Evolutionary conservation across 2,329 filamentous ascomycete species (phyloP), one percentile per base, ranked within the genome.

Genomic region (Neoscytalidium dimidiatum): DNA sequence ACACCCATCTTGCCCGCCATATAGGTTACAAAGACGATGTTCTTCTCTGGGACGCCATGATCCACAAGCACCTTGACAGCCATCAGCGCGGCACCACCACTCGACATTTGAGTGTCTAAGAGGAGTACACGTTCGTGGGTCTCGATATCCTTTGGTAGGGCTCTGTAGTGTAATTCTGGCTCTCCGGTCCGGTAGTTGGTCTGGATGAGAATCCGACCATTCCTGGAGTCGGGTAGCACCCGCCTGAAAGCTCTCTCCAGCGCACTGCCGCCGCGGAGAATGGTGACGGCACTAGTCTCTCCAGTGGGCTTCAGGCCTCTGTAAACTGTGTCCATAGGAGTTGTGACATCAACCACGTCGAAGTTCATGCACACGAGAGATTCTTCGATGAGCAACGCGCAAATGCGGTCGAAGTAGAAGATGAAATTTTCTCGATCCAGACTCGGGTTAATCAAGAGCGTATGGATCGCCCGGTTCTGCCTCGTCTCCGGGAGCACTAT

Each of bases 61-160:
- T 99, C 95, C 17, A 97, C 88, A 62, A 99, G 82, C n/a, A 98
- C 92, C 73, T 95, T 91, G 46, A 98, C 94, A 0, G 95, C 93
- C 95, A 99, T 99, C 65, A 99, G 81, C 4, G 87, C 88, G 13
- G 88, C 87, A 38, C 94, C 94, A 48, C 95, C 95, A 67, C 90
- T 94, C 28, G 92, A 92, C 91, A 98, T 97, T 75, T 99, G 95
- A 14, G 94, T 90, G 77, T 98, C 95, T 21, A 98, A 82, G 7
- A 99, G 82, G 66, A 99, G 82, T 19, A 99, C 92, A 57, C 90
- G 90, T 69, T 92, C 89, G 73, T 97, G 91, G 46, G 85, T 78
- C 66, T 85, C 80, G 64, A 98, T 91, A 67, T 92, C 86, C 2
- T 86, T 82, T 0, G 77, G 91, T 3, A 99, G 82, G 68, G 92